Evolutionary conservation across 2,329 filamentous ascomycete genomes (phyloP).

Genomic region (Clonostachys solani): DNA sequence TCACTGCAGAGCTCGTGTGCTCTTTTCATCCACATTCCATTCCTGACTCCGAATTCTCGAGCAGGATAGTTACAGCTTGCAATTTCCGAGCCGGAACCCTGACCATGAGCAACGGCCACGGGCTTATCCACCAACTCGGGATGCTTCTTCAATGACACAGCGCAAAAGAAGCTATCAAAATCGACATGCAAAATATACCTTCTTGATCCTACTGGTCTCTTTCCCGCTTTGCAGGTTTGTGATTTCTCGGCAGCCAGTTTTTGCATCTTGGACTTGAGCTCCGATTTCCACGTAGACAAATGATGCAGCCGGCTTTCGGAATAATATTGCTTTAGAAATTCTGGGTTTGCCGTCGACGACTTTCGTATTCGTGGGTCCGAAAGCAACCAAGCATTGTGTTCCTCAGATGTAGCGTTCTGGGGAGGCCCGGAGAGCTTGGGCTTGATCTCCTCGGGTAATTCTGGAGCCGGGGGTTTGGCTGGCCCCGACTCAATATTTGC

Average conservation of each 20-base stretch:
- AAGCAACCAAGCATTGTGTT: conserved; percentile 84
- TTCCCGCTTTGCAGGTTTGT: conserved; percentile 32
- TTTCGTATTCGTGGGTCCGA: conserved; percentile 82
- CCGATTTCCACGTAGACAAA: conserved; percentile 93
- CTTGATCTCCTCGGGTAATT: neutral
- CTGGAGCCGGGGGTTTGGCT: neutral
- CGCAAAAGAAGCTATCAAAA: conserved; percentile 98
- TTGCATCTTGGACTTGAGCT: conserved; percentile 86
- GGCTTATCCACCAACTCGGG: conserved; percentile 77
- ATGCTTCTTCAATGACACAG: conserved; percentile 75
- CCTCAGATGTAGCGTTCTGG: conserved; percentile 80
- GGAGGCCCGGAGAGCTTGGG: conserved; percentile 6
- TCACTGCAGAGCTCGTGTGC: conserved; percentile 80
- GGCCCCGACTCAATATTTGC: neutral
- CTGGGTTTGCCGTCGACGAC: conserved; percentile 86
- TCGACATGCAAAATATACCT: conserved; percentile 93
- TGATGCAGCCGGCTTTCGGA: conserved; percentile 93
- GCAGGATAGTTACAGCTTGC: conserved; percentile 97
- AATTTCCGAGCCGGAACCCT: conserved; percentile 85
- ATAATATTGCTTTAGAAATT: conserved; percentile 93
- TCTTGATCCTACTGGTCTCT: conserved; percentile 55
- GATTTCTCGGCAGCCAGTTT: conserved; percentile 69
- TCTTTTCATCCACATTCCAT: conserved; percentile 99
- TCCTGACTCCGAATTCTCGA: conserved; percentile 80
- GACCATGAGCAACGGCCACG: conserved; percentile 82